These are phyloP conservation scores for Neoboletus brunneissimus DNA, from an alignment of 768 basidiomycete genomes.

Conservation along the genomic window DNA sequence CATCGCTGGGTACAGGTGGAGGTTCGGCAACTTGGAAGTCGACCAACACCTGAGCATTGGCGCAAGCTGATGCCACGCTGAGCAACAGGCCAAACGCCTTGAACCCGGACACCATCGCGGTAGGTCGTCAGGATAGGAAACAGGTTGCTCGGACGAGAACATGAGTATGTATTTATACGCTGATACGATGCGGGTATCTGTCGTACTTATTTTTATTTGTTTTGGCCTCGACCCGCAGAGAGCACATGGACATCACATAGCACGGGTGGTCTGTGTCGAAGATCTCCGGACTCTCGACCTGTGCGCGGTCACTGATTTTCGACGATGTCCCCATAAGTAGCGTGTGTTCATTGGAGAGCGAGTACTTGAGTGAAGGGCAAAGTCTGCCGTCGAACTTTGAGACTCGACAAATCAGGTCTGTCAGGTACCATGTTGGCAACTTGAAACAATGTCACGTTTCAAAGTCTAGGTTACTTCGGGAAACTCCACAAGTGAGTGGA, in stretches of 20 bases:
- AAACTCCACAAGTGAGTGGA: too few species aligned
- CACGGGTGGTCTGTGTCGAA: background rate
- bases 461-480: too few species aligned
- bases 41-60: conserved; percentile 35
- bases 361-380: too few species aligned
- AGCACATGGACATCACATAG: background rate
- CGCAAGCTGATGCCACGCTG: conserved; percentile 7
- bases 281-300: background rate
- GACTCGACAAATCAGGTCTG: too few species aligned
- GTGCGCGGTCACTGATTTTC: background rate
- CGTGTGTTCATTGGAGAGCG: too few species aligned
- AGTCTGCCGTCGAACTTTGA: too few species aligned
- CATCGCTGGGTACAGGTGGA: conserved; percentile 59
- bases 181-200: background rate
- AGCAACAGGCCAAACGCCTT: conserved; percentile 13
- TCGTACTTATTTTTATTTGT: conserved; percentile 1
- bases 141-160: background rate
- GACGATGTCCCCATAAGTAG: background rate
- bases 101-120: conserved; percentile 22
- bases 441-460: too few species aligned
- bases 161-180: conserved; percentile 13
- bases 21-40: conserved; percentile 76
- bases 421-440: too few species aligned
- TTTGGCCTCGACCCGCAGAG: background rate
- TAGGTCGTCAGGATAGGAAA: conserved; percentile 2